phyloP scores from a whole-genome alignment of 208 protist species.

The Angomonas deanei region DNA sequence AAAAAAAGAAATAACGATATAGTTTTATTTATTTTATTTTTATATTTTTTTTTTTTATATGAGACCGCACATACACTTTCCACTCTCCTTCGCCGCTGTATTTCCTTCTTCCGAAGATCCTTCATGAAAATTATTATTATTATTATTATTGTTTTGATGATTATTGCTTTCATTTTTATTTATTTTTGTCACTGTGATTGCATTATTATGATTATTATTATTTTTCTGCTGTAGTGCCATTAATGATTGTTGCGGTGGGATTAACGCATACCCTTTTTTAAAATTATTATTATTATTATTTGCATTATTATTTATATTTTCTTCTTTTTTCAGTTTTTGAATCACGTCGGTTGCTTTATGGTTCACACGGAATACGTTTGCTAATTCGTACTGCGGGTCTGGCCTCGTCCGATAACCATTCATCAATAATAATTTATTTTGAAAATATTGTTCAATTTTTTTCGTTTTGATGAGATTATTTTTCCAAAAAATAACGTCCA shows the following conservation, averaged over 20 bases:
- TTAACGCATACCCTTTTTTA: background rate
- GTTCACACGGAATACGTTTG: too few species aligned
- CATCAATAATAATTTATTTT: slow-evolving; percentile 56
- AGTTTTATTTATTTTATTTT: slow-evolving; percentile 9
- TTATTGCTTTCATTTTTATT: background rate
- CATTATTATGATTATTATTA: background rate
- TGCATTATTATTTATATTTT: background rate
- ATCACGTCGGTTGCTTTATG: too few species aligned
- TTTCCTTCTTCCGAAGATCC: background rate
- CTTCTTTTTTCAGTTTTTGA: background rate
- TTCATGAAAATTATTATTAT: slow-evolving; percentile 1
- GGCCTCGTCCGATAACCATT: slow-evolving; percentile 49
- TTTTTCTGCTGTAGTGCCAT: slow-evolving; percentile 1
- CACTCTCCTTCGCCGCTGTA: slow-evolving; percentile 14
- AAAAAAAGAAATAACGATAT: slow-evolving; percentile 9
- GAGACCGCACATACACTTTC: slow-evolving; percentile 20
- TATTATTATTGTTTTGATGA: background rate
- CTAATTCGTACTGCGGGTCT: slow-evolving; percentile 21
- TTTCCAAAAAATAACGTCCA: slow-evolving; percentile 52
- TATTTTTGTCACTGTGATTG: background rate
- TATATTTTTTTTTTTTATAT: slow-evolving; percentile 8
- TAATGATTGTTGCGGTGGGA: background rate
- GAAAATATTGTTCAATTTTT: slow-evolving; percentile 65
- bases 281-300: slow-evolving; percentile 7
- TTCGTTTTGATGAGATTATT: slow-evolving; percentile 39